These are phyloP conservation scores for Aspergillus amoenus DNA, from an alignment of 2,329 filamentous ascomycete species.

Conservation along the genomic window DNA sequence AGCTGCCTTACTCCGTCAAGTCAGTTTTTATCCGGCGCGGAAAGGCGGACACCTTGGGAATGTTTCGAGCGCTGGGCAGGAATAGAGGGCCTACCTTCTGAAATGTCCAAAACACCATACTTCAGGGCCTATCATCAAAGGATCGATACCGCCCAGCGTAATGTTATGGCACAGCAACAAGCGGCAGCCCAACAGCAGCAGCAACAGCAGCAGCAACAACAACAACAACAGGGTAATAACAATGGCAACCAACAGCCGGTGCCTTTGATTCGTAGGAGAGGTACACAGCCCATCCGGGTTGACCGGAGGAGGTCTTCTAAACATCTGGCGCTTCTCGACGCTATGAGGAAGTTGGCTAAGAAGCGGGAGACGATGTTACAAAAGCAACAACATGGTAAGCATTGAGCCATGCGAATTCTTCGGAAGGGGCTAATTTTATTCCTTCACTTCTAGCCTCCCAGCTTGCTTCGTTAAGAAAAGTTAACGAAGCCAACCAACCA, in stretches of 20 bases:
- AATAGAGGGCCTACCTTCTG: constrained; percentile 82
- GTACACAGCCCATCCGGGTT: constrained; percentile 74
- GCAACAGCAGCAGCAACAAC: constrained; percentile 50
- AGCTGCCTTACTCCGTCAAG: constrained; percentile 74
- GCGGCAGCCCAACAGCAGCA: constrained; percentile 50
- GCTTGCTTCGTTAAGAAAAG: constrained; percentile 78
- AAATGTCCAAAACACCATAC: constrained; percentile 94
- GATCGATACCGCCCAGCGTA: constrained; percentile 62
- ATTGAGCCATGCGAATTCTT: not conserved
- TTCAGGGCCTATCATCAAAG: constrained; percentile 73
- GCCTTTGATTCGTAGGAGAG: constrained; percentile 64
- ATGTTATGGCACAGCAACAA: constrained; percentile 59
- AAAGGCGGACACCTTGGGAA: constrained; percentile 94
- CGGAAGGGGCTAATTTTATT: constrained; percentile 6
- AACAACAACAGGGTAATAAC: constrained; percentile 11
- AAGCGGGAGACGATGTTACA: constrained; percentile 83
- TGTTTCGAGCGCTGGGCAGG: constrained; percentile 97
- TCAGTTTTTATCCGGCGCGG: constrained; percentile 77
- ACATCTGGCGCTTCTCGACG: constrained; percentile 84
- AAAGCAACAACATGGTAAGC: constrained; percentile 76
- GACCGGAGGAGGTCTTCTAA: constrained; percentile 84
- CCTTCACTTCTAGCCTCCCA: constrained; percentile 52
- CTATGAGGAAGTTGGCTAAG: constrained; percentile 92
- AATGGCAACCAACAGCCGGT: constrained; percentile 47
- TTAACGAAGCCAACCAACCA: constrained; percentile 65